Percentiles rank a stretch among this genome's conserved stretches.
Evolutionary conservation across 1,284 basidiomycete species (phyloP).

Genomic region (Cystobasidium slooffiae): DNA sequence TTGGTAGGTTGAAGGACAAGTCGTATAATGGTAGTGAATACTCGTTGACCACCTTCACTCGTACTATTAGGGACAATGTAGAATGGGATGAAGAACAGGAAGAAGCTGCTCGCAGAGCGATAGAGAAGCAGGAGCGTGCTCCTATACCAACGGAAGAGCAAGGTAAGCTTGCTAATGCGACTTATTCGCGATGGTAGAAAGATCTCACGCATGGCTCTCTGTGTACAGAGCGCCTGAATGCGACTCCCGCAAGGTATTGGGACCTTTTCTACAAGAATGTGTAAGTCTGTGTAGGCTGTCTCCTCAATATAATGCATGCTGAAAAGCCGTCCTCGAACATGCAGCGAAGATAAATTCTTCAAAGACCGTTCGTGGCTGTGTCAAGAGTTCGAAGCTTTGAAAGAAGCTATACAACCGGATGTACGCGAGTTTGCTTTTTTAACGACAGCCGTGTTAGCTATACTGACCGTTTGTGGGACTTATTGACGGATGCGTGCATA

Average conservation of each 20-base stretch:
- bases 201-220: neutral
- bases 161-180: slow-evolving; percentile 14
- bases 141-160: slow-evolving; percentile 48
- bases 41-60: neutral
- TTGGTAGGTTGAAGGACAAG: slow-evolving; percentile 46
- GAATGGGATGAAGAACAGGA: slow-evolving; percentile 51
- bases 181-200: too few species aligned
- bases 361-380: slow-evolving; percentile 91
- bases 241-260: slow-evolving; percentile 76
- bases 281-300: slow-evolving; percentile 55
- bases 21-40: neutral
- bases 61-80: slow-evolving; percentile 49
- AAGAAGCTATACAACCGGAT: slow-evolving; percentile 69
- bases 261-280: slow-evolving; percentile 88
- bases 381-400: slow-evolving; percentile 85
- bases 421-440: slow-evolving; percentile 58
- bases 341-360: slow-evolving; percentile 73
- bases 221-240: slow-evolving; percentile 65
- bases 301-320: neutral
- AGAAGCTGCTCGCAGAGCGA: slow-evolving; percentile 45
- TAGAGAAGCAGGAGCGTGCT: slow-evolving; percentile 47
- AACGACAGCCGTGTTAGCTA: slow-evolving; percentile 4
- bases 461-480: slow-evolving; percentile 5
- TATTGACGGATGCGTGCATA: slow-evolving; percentile 55
- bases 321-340: neutral